Evolutionary conservation across 345 rosid genomes (phyloP).

Genomic region (Eucalyptus urophylla): DNA sequence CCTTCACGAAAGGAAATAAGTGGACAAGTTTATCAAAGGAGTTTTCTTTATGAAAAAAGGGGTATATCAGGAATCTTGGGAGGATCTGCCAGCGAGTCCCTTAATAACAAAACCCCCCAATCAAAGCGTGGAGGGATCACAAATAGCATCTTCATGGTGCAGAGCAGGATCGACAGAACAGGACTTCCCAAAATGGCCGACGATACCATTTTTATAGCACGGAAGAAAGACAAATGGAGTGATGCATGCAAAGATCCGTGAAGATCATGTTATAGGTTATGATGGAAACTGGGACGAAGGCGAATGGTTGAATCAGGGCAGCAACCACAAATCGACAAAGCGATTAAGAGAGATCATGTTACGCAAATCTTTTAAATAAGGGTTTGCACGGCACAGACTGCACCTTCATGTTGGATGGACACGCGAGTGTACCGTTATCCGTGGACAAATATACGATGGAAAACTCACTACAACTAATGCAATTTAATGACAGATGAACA

Average conservation of each 20-base stretch:
- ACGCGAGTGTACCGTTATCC: not conserved
- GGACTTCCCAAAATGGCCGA: not conserved
- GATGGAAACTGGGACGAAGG: not conserved
- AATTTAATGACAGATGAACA: not conserved
- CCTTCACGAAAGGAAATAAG: not conserved
- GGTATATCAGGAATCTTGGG: not conserved
- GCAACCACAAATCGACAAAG: not conserved
- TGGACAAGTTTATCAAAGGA: not conserved
- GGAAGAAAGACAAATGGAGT: not conserved
- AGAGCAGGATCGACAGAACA: not conserved
- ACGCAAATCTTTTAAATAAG: not conserved
- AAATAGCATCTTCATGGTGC: not conserved
- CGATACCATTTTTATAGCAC: not conserved
- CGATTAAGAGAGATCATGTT: not conserved
- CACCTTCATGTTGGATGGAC: not conserved
- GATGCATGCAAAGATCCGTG: not conserved
- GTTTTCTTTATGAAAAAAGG: not conserved
- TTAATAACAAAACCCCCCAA: not conserved
- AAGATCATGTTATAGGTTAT: not conserved
- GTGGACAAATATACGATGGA: not conserved
- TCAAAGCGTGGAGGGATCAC: not conserved
- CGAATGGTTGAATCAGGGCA: not conserved
- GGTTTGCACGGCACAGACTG: not conserved
- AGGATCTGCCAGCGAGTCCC: not conserved
- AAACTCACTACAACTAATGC: not conserved